Evolutionary conservation across 164 flowering plant genomes (phyloP), one percentile per base, ranked within the genome.

Genomic region (Stephania cephalantha): DNA sequence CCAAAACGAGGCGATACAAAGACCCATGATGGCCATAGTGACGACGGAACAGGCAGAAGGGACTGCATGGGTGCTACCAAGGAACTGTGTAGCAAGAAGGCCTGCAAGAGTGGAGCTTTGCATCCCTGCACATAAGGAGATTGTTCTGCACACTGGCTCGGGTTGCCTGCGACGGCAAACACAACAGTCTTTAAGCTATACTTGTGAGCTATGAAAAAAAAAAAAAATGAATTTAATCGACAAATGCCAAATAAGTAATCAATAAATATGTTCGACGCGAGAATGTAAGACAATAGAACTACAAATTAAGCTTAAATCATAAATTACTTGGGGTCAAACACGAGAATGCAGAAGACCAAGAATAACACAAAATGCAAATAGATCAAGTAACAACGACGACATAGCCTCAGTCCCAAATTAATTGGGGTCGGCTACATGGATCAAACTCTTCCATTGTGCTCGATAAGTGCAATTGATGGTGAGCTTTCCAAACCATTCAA

Each of bases 61-160:
- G 20, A 93, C 99, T 6, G 99, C 93, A 73, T 95, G 98, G 73
- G 85, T 93, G 81, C 88, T 86, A 10, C 98, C 96, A 12, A 95
- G 91, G 81, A 95, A 95, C 69, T 93, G 99, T 0, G 94, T 81
- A 6, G 99, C 99, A 46, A 95, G 93, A 30, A 95, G 90, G 45
- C 99, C 98, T 9, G 99, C 99, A n/a, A 95, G 74, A 6, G 99
- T 93, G 22, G 99, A 95, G 85, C 99, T 95, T 74, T 95, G 99
- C 99, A 95, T 95, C 79, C 99, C 99, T 29, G 93, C 90, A 82
- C 98, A 95, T 46, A 95, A 46, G 13, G 98, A 95, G 48, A 95
- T 83, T 18, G 99, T 95, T 79, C 97, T 77, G 84, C 90, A 83
- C 66, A 88, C 97, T 70, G 85, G 85, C 83, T 95, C 99, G 71